These are phyloP conservation scores for Dentipellis sp. DNA, from an alignment of 768 basidiomycete genomes.

Conservation along the genomic window DNA sequence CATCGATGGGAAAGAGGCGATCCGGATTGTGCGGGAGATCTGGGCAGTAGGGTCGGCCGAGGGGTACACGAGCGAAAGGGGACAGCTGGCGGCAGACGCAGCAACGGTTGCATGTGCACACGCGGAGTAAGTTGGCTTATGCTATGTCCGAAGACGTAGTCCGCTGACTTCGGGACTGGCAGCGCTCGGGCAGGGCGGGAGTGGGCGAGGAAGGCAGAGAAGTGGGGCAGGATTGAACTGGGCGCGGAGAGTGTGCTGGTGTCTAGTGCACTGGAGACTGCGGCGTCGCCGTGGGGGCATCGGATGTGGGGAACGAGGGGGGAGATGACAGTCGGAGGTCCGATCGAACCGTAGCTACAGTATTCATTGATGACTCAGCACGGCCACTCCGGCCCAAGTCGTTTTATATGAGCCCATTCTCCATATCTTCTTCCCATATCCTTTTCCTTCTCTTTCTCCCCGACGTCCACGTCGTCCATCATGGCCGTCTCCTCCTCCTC, in stretches of 20 bases:
- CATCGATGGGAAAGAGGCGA: conserved; percentile 42
- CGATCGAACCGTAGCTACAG: not conserved
- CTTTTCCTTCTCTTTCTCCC: conserved; percentile 7
- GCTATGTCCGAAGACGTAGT: not conserved
- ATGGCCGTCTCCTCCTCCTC: conserved; percentile 61
- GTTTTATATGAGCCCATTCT: not conserved
- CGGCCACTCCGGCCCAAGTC: too few species aligned
- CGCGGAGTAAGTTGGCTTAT: conserved; percentile 40
- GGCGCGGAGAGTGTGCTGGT: conserved; percentile 46
- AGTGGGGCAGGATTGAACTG: conserved; percentile 51
- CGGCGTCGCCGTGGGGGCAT: conserved; percentile 31
- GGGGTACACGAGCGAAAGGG: conserved; percentile 59
- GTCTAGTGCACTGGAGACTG: conserved; percentile 27
- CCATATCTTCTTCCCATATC: not conserved
- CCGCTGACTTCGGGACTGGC: conserved; percentile 1
- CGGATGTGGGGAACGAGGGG: conserved; percentile 35
- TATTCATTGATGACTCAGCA: not conserved
- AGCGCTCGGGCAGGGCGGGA: conserved; percentile 36
- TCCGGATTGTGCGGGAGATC: conserved; percentile 36
- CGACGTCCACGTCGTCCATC: conserved; percentile 5
- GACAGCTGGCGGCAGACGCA: conserved; percentile 52
- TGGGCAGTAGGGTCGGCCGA: conserved; percentile 54
- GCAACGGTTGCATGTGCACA: conserved; percentile 52
- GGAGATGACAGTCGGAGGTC: conserved; percentile 13
- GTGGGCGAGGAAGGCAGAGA: conserved; percentile 40